These are phyloP conservation scores for Diaporthe destruens DNA, from an alignment of 2,329 filamentous ascomycete genomes.

Conservation along the genomic window DNA sequence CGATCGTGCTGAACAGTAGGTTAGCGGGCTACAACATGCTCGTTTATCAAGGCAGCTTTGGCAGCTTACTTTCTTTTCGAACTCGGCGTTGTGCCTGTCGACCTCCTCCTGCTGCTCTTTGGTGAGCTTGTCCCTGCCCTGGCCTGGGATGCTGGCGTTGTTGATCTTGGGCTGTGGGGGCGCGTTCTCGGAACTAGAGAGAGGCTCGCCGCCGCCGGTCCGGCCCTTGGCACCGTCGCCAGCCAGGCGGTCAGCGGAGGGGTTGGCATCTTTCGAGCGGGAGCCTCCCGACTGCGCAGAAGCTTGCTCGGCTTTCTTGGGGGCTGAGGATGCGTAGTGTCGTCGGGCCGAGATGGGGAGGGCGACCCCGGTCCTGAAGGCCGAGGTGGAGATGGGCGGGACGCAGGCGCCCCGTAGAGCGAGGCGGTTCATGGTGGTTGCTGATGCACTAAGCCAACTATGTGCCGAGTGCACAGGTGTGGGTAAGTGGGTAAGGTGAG, in stretches of 20 bases:
- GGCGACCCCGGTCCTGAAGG: not conserved
- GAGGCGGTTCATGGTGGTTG: conserved; percentile 39
- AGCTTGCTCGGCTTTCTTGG: conserved; percentile 45
- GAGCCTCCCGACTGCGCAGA: conserved; percentile 49
- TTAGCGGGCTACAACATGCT: not conserved
- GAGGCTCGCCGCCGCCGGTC: conserved; percentile 56
- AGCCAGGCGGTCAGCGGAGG: conserved; percentile 44
- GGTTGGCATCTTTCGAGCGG: conserved; percentile 54
- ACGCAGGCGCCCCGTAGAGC: conserved; percentile 32
- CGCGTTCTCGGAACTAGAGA: conserved; percentile 51
- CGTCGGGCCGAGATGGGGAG: conserved; percentile 9
- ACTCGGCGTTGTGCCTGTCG: conserved; percentile 69
- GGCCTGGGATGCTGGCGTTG: conserved; percentile 59
- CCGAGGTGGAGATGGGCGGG: conserved; percentile 17
- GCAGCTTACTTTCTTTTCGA: conserved; percentile 57
- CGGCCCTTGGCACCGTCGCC: conserved; percentile 50
- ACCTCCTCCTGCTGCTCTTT: conserved; percentile 69
- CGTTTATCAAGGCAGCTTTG: not conserved
- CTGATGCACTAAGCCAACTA: conserved; percentile 1
- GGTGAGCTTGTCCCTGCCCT: conserved; percentile 52
- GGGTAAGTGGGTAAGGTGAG: conserved; percentile 37
- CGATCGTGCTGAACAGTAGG: conserved; percentile 56
- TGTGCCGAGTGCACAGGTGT: not conserved
- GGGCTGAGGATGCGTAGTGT: conserved; percentile 43
- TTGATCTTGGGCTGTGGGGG: conserved; percentile 64